Conservation (phyloP, 2,329 filamentous ascomycete genomes). For the Fonsecaea multimorphosa region DNA sequence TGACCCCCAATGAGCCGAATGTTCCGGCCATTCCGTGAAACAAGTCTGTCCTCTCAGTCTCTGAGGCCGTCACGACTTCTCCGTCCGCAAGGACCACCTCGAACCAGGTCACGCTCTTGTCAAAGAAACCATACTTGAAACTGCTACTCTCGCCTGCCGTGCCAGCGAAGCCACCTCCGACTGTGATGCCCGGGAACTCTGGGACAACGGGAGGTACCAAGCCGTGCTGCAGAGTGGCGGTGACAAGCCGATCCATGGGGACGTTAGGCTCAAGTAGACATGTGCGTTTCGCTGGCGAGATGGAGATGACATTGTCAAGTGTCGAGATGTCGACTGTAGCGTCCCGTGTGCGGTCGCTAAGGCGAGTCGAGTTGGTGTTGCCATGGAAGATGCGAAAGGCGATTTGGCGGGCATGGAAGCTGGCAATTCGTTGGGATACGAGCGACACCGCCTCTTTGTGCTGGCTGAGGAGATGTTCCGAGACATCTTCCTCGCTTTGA, state of each 20-base stretch:
- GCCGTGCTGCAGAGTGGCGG: conserved; percentile 61
- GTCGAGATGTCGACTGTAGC: conserved; percentile 71
- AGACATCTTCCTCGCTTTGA: background rate
- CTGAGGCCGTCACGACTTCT: conserved; percentile 61
- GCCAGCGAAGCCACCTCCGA: conserved; percentile 71
- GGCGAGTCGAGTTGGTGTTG: conserved; percentile 61
- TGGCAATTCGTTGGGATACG: conserved; percentile 27
- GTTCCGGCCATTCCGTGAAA: conserved; percentile 70
- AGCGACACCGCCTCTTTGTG: conserved; percentile 22
- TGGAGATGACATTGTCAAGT: conserved; percentile 66
- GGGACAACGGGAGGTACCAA: conserved; percentile 71
- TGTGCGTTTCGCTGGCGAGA: conserved; percentile 61
- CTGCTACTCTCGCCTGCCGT: conserved; percentile 72
- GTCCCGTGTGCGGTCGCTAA: conserved; percentile 51
- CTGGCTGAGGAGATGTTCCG: conserved; percentile 2
- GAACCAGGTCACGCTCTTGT: conserved; percentile 65
- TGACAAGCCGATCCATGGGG: conserved; percentile 68
- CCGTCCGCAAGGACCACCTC: conserved; percentile 71
- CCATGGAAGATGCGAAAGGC: conserved; percentile 65
- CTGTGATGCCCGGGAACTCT: conserved; percentile 76
- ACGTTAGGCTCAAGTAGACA: conserved; percentile 74
- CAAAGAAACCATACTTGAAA: conserved; percentile 72
- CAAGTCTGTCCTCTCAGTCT: conserved; percentile 62
- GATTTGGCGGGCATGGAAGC: conserved; percentile 40
- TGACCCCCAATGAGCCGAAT: conserved; percentile 70